Base-by-base conservation (phyloP, 768 basidiomycete genomes). In the Lactarius indigo region DNA sequence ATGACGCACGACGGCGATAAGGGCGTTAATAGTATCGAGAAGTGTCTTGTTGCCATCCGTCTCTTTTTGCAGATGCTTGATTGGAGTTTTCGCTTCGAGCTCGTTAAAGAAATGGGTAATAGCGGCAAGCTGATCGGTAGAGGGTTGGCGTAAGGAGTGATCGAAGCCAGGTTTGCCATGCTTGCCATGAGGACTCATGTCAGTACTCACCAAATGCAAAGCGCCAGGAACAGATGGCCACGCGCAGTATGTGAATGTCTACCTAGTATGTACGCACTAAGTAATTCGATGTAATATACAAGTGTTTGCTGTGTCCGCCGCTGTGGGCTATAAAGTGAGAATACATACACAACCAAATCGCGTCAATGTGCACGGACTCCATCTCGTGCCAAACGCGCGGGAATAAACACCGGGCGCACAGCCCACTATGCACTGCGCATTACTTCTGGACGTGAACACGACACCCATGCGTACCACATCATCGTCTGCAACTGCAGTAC, bases 401-500 rank as follows among this genome's bases (percentile, higher is more conserved):
- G 15, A 68, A 52, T 33, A 54, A 37, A 26, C 10, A 39, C 47
- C 12, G n/a, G 37, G 41, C 58, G 23, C 47, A 33, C 42, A 28
- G 33, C 35, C 37, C 37, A 41, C 52, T 63, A 63, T 18, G 58
- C 37, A 30, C 35, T 33, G 23, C 42, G 23, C 20, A 28, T 58
- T 37, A 44, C 58, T 60, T 54, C 41, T 54, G 54, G 54, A 17
- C 78, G 80, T 64, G 74, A 74, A 70, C 89, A 89, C 47, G 89
- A 88, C 71, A 90, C 78, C 93, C 93, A 95, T 26, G 91, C 89
- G 73, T 91, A 96, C 90, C 94, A 94, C 85, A 97, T 89, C 87
- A 93, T 94, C 62, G 88, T 91, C 64, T 89, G 83, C 67, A 97
- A 80, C 77, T 96, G 93, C 70, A 98, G 80, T 6, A 96, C 91